phyloP scores from a whole-genome alignment of 805 yeast species.

The Schizosaccharomyces osmophilus region DNA sequence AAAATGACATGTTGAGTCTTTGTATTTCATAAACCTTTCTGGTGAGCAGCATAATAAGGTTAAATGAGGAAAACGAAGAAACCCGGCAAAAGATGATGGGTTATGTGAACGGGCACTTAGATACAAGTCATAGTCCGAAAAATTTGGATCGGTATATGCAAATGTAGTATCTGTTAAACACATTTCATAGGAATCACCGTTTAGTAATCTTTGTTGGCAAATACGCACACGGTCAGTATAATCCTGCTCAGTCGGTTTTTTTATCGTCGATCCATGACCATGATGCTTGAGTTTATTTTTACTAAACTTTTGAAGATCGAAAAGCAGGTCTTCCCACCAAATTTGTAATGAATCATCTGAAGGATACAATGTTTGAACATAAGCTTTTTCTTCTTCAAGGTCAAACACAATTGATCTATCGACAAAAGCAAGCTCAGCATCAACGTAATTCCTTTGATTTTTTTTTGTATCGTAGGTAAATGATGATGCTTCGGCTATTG shows the following conservation, averaged over 20 bases:
- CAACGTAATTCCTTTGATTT: not conserved
- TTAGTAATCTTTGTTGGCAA: slow-evolving; percentile 42
- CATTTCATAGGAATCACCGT: slow-evolving; percentile 83
- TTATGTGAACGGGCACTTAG: slow-evolving; percentile 43
- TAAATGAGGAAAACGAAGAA: slow-evolving; percentile 38
- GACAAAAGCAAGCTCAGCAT: slow-evolving; percentile 30
- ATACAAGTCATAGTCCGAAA: slow-evolving; percentile 42
- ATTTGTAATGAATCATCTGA: not conserved
- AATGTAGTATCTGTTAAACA: slow-evolving; percentile 49
- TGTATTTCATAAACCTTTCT: slow-evolving; percentile 76
- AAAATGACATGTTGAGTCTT: slow-evolving; percentile 35
- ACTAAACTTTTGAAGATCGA: not conserved
- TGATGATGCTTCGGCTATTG: not conserved
- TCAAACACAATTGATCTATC: slow-evolving; percentile 39
- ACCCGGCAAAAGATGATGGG: slow-evolving; percentile 86
- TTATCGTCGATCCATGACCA: not conserved
- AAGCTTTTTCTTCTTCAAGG: slow-evolving; percentile 21
- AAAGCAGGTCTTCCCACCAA: not conserved
- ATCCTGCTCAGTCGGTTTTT: slow-evolving; percentile 20
- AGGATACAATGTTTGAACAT: slow-evolving; percentile 24
- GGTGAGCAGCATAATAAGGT: slow-evolving; percentile 72
- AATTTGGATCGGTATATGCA: not conserved
- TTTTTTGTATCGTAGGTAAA: slow-evolving; percentile 2
- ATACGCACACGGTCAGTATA: slow-evolving; percentile 32
- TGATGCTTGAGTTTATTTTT: not conserved